Percentiles rank a stretch among this genome's conserved stretches.
These are phyloP conservation scores for Vitis hybrid DNA, from an alignment of 177 flowering plant species.

Conservation along the genomic window DNA sequence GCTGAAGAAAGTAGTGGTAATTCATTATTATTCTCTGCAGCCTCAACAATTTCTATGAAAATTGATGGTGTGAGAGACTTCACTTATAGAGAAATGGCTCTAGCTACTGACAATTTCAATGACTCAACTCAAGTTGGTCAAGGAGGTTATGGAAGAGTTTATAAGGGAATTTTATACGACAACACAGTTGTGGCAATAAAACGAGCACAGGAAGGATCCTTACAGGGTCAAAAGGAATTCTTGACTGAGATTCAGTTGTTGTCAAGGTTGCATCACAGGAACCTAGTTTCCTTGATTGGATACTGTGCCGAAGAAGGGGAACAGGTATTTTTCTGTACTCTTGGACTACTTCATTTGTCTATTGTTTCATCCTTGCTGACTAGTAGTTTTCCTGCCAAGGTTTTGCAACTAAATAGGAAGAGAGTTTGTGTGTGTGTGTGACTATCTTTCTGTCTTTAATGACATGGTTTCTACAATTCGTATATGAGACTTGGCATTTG, in stretches of 20 bases:
- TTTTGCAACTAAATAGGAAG: no score
- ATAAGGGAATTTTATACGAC: conserved; percentile 53
- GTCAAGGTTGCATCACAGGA: conserved; percentile 64
- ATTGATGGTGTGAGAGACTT: conserved; percentile 8
- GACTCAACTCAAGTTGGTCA: conserved; percentile 18
- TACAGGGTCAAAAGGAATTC: conserved; percentile 64
- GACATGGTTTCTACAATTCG: no score
- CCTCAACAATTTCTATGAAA: conserved; percentile 1
- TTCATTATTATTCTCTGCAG: not conserved
- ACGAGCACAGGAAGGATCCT: conserved; percentile 62
- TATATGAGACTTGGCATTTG: no score
- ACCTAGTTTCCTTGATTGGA: conserved; percentile 62
- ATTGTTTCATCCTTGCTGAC: no score
- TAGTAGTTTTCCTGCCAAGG: no score
- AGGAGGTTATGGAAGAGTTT: conserved; percentile 76
- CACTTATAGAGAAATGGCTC: not conserved
- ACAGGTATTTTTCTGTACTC: no score
- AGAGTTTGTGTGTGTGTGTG: no score
- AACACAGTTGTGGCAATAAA: conserved; percentile 61
- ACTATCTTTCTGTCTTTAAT: no score
- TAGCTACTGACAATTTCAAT: conserved; percentile 7
- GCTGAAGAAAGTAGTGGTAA: no score
- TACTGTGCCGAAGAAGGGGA: conserved; percentile 59
- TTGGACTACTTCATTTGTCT: no score
- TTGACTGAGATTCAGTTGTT: conserved; percentile 60